Base-by-base conservation (phyloP, 2,329 filamentous ascomycete species). In the Trichoderma sp. region DNA sequence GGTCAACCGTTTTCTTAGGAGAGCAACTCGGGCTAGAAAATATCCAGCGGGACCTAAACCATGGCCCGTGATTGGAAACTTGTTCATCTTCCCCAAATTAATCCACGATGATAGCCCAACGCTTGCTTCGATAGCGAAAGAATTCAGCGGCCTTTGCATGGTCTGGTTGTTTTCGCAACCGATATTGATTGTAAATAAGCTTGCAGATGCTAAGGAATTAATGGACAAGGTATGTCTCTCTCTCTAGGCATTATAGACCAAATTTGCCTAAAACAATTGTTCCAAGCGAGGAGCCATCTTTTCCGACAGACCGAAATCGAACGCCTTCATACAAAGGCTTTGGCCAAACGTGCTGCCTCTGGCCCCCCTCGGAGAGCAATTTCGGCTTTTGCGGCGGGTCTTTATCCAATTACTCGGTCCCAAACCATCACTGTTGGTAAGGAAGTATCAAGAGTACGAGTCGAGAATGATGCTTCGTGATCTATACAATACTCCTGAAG, bases 371-470 rank as follows among this genome's bases (percentile, higher is more conserved):
- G 64, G 64, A 3, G 64, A 67, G 29, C 19, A 39, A 13, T 58
- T 52, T 12, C 29, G 64, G 17, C 2, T 58, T 15, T 15, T 58
- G 17, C 17, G 54, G 32, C 54, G 64, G 32, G 32, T 59, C 4
- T 67, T 52, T 39, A 58, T 39, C 19, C 42, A 67, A 6, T 7
- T 67, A 12, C 54, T 67, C 13, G 45, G 53, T 7, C 39, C 54
- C n/a, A 22, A 67, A 3, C 22, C 48, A 19, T 50, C 64, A 4
- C 19, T 19, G 10, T 39, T 42, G 4, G 19, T 67, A 2, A 50
- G 19, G 15, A 67, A 67, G 42, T 67, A 67, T 25, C 64, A 67
- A 25, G 64, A 67, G 2, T 67, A 59, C 27, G 64, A 67, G 10
- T 50, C 64, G 8, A 59, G 32, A 7, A 59, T 67, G n/a, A 37